phyloP scores from a whole-genome alignment of 371 early-diverging fungal species.

The Saksenaea vasiformis region DNA sequence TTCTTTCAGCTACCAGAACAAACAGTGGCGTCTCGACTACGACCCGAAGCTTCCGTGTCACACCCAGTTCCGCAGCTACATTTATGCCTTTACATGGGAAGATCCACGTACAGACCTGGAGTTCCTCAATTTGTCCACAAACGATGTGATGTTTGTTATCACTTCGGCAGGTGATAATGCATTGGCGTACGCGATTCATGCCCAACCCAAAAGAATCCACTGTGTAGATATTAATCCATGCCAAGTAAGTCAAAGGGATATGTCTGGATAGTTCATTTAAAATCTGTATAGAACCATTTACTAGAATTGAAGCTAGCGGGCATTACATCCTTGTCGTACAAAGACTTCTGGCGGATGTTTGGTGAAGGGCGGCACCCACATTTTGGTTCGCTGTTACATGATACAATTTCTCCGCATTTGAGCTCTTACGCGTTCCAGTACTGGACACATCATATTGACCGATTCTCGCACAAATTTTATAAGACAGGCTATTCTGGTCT shows the following conservation, averaged over 20 bases:
- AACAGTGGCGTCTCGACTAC: constrained; percentile 71
- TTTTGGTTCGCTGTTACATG: constrained; percentile 65
- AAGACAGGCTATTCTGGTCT: constrained; percentile 86
- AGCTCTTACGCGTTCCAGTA: constrained; percentile 78
- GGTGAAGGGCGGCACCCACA: constrained; percentile 71
- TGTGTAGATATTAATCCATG: constrained; percentile 90
- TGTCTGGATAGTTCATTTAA: too few species aligned
- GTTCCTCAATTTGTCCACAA: constrained; percentile 62
- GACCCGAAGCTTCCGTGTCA: constrained; percentile 65
- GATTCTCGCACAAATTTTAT: constrained; percentile 70
- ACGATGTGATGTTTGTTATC: constrained; percentile 80
- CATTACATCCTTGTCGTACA: constrained; percentile 60
- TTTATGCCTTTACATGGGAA: constrained; percentile 90
- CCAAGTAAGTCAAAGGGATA: constrained; percentile 46
- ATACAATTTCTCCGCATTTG: constrained; percentile 71
- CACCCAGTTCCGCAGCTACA: constrained; percentile 79
- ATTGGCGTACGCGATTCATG: constrained; percentile 77
- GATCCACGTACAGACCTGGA: constrained; percentile 81
- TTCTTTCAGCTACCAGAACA: constrained; percentile 29
- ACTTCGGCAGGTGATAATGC: constrained; percentile 88
- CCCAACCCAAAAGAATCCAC: constrained; percentile 71
- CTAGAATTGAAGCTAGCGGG: constrained; percentile 82
- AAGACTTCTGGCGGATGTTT: constrained; percentile 82
- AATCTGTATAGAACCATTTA: constrained; percentile 64
- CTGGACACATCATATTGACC: constrained; percentile 68